A percentile compares a stretch with the other conserved stretches of the same genome.
phyloP scores from a whole-genome alignment of 768 basidiomycete genomes.

The Xerocomus potaroensis region DNA sequence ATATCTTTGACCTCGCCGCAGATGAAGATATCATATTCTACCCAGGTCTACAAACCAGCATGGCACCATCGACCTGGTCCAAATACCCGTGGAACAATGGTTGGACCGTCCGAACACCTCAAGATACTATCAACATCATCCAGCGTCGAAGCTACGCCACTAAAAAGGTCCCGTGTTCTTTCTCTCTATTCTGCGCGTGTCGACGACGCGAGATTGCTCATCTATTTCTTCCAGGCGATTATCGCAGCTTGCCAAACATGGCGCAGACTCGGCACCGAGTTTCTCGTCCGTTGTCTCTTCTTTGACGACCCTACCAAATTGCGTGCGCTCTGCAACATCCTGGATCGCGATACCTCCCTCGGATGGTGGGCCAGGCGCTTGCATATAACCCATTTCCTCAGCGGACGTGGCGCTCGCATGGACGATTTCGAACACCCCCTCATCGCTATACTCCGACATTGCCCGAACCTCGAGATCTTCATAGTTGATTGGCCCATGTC shows the following conservation, averaged over 20 bases:
- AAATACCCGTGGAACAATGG: conserved; percentile 39
- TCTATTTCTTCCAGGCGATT: conserved; percentile 45
- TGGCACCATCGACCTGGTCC: conserved; percentile 66
- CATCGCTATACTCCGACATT: conserved; percentile 54
- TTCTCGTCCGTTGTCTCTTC: conserved; percentile 66
- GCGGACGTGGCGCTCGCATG: conserved; percentile 38
- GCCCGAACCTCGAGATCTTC: conserved; percentile 72
- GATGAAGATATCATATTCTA: conserved; percentile 69
- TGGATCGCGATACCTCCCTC: conserved; percentile 48
- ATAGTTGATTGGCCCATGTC: conserved; percentile 64
- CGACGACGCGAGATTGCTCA: not conserved
- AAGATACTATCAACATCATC: conserved; percentile 52
- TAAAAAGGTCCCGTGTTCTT: conserved; percentile 49
- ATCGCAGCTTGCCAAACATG: conserved; percentile 63
- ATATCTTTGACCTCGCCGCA: conserved; percentile 67
- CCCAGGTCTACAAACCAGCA: conserved; percentile 53
- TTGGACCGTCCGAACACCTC: conserved; percentile 59
- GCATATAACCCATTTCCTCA: conserved; percentile 56
- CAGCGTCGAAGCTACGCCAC: conserved; percentile 61
- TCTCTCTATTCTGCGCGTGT: not conserved
- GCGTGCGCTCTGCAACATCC: conserved; percentile 44
- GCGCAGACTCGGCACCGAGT: conserved; percentile 58
- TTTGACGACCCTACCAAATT: conserved; percentile 58
- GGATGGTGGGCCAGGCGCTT: conserved; percentile 74
- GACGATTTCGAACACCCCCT: conserved; percentile 52